Evolutionary conservation across 2,329 filamentous ascomycete genomes (phyloP).

Genomic region (Phialophora verrucosa): DNA sequence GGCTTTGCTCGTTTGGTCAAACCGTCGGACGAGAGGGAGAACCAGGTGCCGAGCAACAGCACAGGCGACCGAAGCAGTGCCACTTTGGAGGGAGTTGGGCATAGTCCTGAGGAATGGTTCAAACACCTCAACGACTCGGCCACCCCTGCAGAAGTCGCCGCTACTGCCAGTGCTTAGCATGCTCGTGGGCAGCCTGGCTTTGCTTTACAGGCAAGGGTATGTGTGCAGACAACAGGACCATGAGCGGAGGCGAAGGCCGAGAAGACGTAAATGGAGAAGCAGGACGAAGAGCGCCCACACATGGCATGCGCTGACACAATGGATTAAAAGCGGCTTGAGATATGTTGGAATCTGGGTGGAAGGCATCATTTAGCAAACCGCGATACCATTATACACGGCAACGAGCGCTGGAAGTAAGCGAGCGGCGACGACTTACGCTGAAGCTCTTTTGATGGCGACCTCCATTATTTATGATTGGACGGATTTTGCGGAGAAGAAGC

Average conservation of each 20-base stretch:
- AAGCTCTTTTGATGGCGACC: not conserved
- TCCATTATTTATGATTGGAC: not conserved
- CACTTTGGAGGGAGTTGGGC: conserved; percentile 25
- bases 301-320: not conserved
- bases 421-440: not conserved
- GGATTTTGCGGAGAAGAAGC: conserved; percentile 4
- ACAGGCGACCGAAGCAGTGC: conserved; percentile 2
- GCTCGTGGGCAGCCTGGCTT: not conserved
- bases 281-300: not conserved
- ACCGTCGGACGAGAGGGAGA: conserved; percentile 3
- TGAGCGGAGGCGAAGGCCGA: not conserved
- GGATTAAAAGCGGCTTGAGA: not conserved
- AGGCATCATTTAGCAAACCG: not conserved
- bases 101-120: conserved; percentile 30
- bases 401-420: not conserved
- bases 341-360: not conserved
- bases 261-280: not conserved
- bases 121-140: conserved; percentile 27
- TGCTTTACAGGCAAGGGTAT: not conserved
- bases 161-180: conserved; percentile 6
- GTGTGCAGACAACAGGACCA: no score
- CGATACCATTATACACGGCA: not conserved
- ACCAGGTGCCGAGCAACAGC: not conserved
- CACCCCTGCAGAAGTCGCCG: conserved; percentile 7
- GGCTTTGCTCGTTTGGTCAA: not conserved